These are phyloP conservation scores for Pseudopyricularia javanii DNA, from an alignment of 2,329 filamentous ascomycete species.

Conservation along the genomic window DNA sequence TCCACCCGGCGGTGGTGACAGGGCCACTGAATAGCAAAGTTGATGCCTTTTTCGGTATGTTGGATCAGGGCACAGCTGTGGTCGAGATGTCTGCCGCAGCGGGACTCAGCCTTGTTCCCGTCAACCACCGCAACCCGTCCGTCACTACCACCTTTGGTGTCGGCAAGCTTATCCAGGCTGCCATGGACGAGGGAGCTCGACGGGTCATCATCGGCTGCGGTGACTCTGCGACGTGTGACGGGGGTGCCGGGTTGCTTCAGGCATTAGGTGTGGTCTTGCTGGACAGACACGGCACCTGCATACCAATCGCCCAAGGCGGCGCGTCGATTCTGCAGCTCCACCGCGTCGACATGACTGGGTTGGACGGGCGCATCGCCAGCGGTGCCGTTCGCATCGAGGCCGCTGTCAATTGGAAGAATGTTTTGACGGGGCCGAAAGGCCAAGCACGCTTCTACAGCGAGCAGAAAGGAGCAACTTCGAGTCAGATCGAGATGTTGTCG, in stretches of 20 bases:
- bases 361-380: background rate
- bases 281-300: slow-evolving; percentile 19
- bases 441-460: slow-evolving; percentile 37
- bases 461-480: slow-evolving; percentile 34
- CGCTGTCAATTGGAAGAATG: slow-evolving; percentile 37
- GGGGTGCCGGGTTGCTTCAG: slow-evolving; percentile 40
- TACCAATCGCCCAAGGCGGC: slow-evolving; percentile 27
- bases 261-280: slow-evolving; percentile 33
- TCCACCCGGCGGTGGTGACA: slow-evolving; percentile 23
- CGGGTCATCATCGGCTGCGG: slow-evolving; percentile 38
- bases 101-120: slow-evolving; percentile 34
- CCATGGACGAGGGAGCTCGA: slow-evolving; percentile 29
- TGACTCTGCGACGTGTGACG: slow-evolving; percentile 41
- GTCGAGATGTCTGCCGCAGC: slow-evolving; percentile 41
- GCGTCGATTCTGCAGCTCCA: slow-evolving; percentile 2
- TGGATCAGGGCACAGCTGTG: slow-evolving; percentile 23
- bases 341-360: background rate
- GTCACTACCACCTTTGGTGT: slow-evolving; percentile 38
- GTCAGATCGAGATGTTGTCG: slow-evolving; percentile 28
- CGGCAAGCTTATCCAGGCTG: slow-evolving; percentile 31
- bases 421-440: slow-evolving; percentile 33
- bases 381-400: slow-evolving; percentile 27
- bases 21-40: slow-evolving; percentile 29
- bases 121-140: slow-evolving; percentile 28
- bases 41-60: slow-evolving; percentile 31